These are phyloP conservation scores for Aspergillus transmontanensis DNA, from an alignment of 2,329 filamentous ascomycete species.

Conservation along the genomic window DNA sequence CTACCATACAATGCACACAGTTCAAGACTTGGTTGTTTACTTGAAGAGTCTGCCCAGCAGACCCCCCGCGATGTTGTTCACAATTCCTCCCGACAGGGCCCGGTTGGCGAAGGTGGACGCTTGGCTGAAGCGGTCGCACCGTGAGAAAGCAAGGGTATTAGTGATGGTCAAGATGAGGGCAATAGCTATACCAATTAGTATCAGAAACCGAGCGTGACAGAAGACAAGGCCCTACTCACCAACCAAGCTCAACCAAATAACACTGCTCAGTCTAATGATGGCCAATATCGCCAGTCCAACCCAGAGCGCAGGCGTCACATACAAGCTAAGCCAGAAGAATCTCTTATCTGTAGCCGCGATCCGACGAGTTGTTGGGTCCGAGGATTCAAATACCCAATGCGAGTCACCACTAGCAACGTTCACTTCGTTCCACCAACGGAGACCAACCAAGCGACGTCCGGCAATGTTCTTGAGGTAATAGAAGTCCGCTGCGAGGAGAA, in stretches of 20 bases:
- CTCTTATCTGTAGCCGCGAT: slow-evolving; percentile 53
- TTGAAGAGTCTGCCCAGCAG: slow-evolving; percentile 59
- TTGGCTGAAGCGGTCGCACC: slow-evolving; percentile 57
- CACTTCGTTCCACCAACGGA: slow-evolving; percentile 57
- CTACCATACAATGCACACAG: neutral
- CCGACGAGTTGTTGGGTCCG: slow-evolving; percentile 46
- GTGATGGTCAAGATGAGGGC: slow-evolving; percentile 54
- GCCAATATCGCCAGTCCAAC: slow-evolving; percentile 51
- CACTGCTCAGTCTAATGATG: slow-evolving; percentile 47
- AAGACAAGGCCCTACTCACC: slow-evolving; percentile 40
- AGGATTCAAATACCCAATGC: slow-evolving; percentile 55
- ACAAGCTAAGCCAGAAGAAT: slow-evolving; percentile 56
- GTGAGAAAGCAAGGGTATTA: slow-evolving; percentile 55
- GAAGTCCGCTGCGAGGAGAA: slow-evolving; percentile 55
- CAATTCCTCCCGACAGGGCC: slow-evolving; percentile 57
- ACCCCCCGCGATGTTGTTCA: slow-evolving; percentile 57
- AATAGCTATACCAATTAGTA: slow-evolving; percentile 40
- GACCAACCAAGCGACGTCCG: slow-evolving; percentile 52
- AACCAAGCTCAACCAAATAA: slow-evolving; percentile 55
- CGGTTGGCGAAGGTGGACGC: slow-evolving; percentile 61
- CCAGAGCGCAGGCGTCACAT: slow-evolving; percentile 52
- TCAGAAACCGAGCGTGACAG: neutral
- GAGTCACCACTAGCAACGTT: slow-evolving; percentile 51
- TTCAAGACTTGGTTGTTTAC: slow-evolving; percentile 24
- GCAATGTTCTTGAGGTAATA: slow-evolving; percentile 58